Base-by-base conservation (phyloP, 176 grass and related monocot species). In the Cenchrus purpureus region DNA sequence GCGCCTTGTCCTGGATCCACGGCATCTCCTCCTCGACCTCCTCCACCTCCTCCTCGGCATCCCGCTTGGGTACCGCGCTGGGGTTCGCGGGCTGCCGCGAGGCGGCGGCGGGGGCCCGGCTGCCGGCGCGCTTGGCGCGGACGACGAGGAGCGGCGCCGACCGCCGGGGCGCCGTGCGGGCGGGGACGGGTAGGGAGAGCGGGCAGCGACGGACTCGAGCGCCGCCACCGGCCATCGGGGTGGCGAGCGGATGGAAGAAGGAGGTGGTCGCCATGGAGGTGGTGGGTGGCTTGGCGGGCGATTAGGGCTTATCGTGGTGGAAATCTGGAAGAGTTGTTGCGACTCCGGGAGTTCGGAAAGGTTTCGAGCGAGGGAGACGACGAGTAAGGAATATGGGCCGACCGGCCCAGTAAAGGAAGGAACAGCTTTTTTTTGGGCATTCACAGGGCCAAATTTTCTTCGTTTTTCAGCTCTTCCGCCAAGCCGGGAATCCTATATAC, bases 1-100 rank as follows among this genome's bases (percentile, higher is more conserved):
- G 88, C 64, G 97, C 97, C 90, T 94, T 99, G 75, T 99, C 97
- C 65, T 99, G 93, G 88, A 99, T 96, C 97, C 97, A 99, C 48
- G 97, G 94, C 69, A 99, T 82, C 77, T 99, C 91, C 84, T 99
- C 97, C 79, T 99, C 93, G 7, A 96, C 91, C 84, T 96, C 91
- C 84, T 96, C 97, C 49, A 87, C 90, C 86, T 87, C 93, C 50
- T 91, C 84, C 17, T 91, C 90, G 50, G 50, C 17, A 22, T 81
- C 82, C 63, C 79, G 48, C 72, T 86, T 80, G 20, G 65, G 83
- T 8, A 44, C 22, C 5, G 76, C 71, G 76, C 76, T 90, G 14
- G 85, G 22, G 58, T 75, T 87, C 7, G 87, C 87, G 50, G 83
- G 54, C 74, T 93, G 89, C 15, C 80, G 71, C 22, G 89, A 79